Percentiles rank a stretch among this genome's conserved stretches.
phyloP scores from a whole-genome alignment of 2,329 filamentous ascomycete genomes.

The Sporothrix pseudoabietina region DNA sequence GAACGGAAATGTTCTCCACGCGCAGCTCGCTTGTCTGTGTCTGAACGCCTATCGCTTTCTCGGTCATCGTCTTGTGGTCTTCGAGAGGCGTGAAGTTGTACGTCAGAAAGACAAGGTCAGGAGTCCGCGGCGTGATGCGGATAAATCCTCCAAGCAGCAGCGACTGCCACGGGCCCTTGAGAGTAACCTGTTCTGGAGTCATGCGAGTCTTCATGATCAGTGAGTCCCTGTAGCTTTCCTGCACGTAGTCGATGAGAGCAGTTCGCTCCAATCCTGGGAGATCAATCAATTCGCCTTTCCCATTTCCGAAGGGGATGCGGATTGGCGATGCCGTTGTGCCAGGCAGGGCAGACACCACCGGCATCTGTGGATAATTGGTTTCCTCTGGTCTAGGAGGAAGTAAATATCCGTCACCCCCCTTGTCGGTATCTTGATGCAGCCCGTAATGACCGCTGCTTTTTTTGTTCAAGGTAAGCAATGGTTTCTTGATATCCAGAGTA shows the following conservation, averaged over 20 bases:
- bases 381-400: slow-evolving; percentile 76
- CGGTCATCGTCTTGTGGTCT: slow-evolving; percentile 74
- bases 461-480: neutral
- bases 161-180: slow-evolving; percentile 73
- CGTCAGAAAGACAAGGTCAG: slow-evolving; percentile 68
- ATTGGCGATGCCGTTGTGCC: slow-evolving; percentile 96
- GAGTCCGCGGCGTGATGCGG: slow-evolving; percentile 75
- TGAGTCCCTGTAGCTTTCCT: slow-evolving; percentile 63
- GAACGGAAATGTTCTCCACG: slow-evolving; percentile 64
- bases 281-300: slow-evolving; percentile 88
- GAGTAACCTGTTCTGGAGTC: slow-evolving; percentile 68
- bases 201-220: slow-evolving; percentile 80
- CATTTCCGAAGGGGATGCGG: slow-evolving; percentile 82
- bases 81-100: slow-evolving; percentile 83
- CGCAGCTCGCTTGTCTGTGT: slow-evolving; percentile 60
- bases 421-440: slow-evolving; percentile 32
- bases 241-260: slow-evolving; percentile 70
- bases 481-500: neutral
- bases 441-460: slow-evolving; percentile 16
- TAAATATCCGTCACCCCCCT: slow-evolving; percentile 54
- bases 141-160: slow-evolving; percentile 84
- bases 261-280: slow-evolving; percentile 81
- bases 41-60: slow-evolving; percentile 77
- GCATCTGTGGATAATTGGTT: slow-evolving; percentile 78
- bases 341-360: slow-evolving; percentile 80